Evolutionary conservation across 768 basidiomycete species (phyloP).

Genomic region (Boletus pseudo-olivaceus): DNA sequence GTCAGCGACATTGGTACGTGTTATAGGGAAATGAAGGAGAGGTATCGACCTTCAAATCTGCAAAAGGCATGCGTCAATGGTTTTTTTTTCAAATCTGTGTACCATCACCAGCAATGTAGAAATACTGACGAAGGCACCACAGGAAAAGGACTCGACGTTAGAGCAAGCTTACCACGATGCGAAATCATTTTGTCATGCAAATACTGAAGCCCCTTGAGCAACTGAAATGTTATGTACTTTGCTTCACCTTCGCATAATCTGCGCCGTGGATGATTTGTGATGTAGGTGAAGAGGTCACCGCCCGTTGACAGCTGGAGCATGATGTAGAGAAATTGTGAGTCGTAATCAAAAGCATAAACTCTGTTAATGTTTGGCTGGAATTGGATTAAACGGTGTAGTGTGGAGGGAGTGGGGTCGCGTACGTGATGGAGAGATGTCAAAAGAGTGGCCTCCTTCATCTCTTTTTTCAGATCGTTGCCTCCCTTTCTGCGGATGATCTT

Average conservation of each 20-base stretch:
- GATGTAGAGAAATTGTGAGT: constrained; percentile 68
- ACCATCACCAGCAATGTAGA: neutral
- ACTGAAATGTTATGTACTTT: constrained; percentile 80
- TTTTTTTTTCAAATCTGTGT: neutral
- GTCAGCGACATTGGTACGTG: neutral
- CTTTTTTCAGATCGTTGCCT: constrained; percentile 36
- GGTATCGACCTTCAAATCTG: constrained; percentile 60
- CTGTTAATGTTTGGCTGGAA: constrained; percentile 77
- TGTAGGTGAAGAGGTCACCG: constrained; percentile 85
- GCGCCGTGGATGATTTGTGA: constrained; percentile 54
- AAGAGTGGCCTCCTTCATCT: constrained; percentile 78
- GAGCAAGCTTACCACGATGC: constrained; percentile 59
- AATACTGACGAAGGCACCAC: neutral
- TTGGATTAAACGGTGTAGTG: neutral
- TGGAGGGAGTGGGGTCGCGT: constrained; percentile 16
- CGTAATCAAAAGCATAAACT: constrained; percentile 65
- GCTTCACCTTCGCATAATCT: constrained; percentile 75
- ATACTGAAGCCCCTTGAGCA: constrained; percentile 67
- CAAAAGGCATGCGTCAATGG: neutral
- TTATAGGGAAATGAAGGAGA: neutral
- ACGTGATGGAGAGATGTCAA: constrained; percentile 72
- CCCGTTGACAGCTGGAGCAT: constrained; percentile 85
- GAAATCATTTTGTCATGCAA: constrained; percentile 70
- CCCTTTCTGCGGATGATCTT: constrained; percentile 73
- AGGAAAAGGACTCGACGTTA: neutral